Percentiles rank a stretch among this genome's conserved stretches.
Conservation (phyloP, 2,329 filamentous ascomycete species). For the Daldinia sp. region DNA sequence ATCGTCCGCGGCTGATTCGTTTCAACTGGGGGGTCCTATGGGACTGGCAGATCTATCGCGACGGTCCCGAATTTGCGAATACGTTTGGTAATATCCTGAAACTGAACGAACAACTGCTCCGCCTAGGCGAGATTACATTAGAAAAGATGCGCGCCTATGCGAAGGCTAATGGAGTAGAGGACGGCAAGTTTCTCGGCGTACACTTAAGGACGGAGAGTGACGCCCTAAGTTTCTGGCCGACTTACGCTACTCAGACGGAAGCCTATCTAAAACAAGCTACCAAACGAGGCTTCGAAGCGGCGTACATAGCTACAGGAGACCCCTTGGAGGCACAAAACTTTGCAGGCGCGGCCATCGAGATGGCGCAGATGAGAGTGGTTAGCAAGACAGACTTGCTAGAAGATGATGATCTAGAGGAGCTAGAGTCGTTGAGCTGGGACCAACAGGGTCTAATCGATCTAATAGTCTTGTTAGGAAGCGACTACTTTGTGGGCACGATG, state of each 20-base stretch:
- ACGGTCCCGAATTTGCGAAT: conserved; percentile 56
- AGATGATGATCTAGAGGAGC: conserved; percentile 45
- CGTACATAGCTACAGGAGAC: conserved; percentile 58
- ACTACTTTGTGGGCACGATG: conserved; percentile 55
- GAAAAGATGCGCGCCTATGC: conserved; percentile 49
- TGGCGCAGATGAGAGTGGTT: conserved; percentile 47
- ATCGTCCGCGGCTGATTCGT: conserved; percentile 50
- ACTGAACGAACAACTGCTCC: conserved; percentile 54
- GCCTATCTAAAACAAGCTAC: conserved; percentile 51
- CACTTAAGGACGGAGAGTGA: conserved; percentile 60
- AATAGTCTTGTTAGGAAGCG: conserved; percentile 50
- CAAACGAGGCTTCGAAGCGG: conserved; percentile 47
- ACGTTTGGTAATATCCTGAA: conserved; percentile 54
- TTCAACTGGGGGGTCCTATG: conserved; percentile 56
- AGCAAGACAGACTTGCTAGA: conserved; percentile 51
- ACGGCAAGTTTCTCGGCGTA: conserved; percentile 50
- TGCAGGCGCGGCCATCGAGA: conserved; percentile 45
- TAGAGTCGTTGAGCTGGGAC: conserved; percentile 53
- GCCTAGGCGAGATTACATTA: conserved; percentile 50
- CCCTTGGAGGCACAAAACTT: conserved; percentile 53
- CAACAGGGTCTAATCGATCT: conserved; percentile 56
- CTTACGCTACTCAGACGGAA: conserved; percentile 52
- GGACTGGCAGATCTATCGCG: conserved; percentile 56
- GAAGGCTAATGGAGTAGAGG: conserved; percentile 31
- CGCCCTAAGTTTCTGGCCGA: conserved; percentile 56